Evolutionary conservation across 2,329 filamentous ascomycete genomes (phyloP).

Genomic region (Aspergillus sp.): DNA sequence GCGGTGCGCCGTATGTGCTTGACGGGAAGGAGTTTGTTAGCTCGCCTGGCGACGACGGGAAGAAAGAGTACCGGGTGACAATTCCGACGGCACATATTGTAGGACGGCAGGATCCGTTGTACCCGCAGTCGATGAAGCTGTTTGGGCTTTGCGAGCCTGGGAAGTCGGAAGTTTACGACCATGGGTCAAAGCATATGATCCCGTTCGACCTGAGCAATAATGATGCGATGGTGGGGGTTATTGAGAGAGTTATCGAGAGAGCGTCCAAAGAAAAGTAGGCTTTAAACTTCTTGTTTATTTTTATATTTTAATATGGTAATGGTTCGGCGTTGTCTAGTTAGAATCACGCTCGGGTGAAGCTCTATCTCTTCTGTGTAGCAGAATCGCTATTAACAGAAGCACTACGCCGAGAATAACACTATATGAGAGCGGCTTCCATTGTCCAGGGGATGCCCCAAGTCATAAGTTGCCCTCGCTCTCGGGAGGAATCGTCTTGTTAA

Average conservation of each 20-base stretch:
- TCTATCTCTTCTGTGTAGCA: constrained; percentile 19
- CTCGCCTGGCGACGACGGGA: constrained; percentile 2
- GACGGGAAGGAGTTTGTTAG: constrained; percentile 20
- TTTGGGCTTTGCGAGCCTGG: constrained; percentile 34
- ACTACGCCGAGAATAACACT: constrained; percentile 24
- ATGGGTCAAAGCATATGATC: constrained; percentile 34
- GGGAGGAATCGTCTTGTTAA: constrained; percentile 53
- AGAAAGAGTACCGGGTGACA: constrained; percentile 22
- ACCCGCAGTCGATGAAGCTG: constrained; percentile 29
- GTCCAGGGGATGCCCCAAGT: constrained; percentile 23
- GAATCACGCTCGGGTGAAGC: constrained; percentile 9
- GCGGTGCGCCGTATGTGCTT: constrained; percentile 25
- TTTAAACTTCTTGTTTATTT: background rate
- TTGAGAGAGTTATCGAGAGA: constrained; percentile 27
- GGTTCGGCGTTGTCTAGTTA: background rate
- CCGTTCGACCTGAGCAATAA: constrained; percentile 33
- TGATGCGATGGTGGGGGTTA: constrained; percentile 25
- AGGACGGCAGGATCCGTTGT: constrained; percentile 36
- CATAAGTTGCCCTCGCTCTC: constrained; percentile 40
- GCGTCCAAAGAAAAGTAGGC: constrained; percentile 11
- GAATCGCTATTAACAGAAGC: constrained; percentile 24
- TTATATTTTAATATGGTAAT: background rate
- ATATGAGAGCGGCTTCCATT: constrained; percentile 13
- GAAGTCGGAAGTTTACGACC: constrained; percentile 35
- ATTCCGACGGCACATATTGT: constrained; percentile 43